Percentiles rank a stretch among this genome's conserved stretches.
Conservation (phyloP, 345 rosid species). For the Brassica cretica region DNA sequence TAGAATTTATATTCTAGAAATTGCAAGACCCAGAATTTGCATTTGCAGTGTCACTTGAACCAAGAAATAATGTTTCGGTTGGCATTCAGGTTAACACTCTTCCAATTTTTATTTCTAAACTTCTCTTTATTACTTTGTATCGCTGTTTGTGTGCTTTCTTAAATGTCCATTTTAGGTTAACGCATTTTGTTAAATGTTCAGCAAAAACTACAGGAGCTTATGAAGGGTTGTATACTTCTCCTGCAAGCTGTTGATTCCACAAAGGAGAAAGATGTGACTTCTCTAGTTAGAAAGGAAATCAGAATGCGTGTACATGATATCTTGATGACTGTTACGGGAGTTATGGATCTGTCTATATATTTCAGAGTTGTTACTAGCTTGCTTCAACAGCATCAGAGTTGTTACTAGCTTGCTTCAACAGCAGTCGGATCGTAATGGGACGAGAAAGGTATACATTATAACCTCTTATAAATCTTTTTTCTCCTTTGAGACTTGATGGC, state of each 20-base stretch:
- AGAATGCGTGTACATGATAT: conserved; percentile 56
- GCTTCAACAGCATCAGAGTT: conserved; percentile 59
- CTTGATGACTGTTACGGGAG: conserved; percentile 55
- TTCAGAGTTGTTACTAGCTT: conserved; percentile 68
- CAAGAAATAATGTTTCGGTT: conserved; percentile 52
- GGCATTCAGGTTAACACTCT: conserved; percentile 64
- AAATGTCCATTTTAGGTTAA: not conserved
- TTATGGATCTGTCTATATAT: conserved; percentile 67
- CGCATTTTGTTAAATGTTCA: conserved; percentile 30
- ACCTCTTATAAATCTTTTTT: not conserved
- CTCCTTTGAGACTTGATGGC: no score
- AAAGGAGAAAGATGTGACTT: conserved; percentile 47
- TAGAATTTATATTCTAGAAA: conserved; percentile 62
- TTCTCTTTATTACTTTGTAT: conserved; percentile 6
- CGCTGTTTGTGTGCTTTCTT: conserved; percentile 14
- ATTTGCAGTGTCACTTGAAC: conserved; percentile 60
- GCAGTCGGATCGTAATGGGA: conserved; percentile 54
- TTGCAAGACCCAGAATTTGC: conserved; percentile 80
- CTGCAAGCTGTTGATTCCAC: conserved; percentile 52
- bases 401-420: conserved; percentile 65
- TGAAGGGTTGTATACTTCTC: conserved; percentile 66
- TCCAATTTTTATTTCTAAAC: not conserved
- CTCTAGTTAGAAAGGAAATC: conserved; percentile 52
- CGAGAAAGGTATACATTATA: conserved; percentile 62
- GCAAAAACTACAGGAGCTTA: conserved; percentile 66